A percentile compares a stretch with the other conserved stretches of the same genome.
These are phyloP conservation scores for Ascoidea asiatica DNA, from an alignment of 805 yeast genomes.

Conservation along the genomic window DNA sequence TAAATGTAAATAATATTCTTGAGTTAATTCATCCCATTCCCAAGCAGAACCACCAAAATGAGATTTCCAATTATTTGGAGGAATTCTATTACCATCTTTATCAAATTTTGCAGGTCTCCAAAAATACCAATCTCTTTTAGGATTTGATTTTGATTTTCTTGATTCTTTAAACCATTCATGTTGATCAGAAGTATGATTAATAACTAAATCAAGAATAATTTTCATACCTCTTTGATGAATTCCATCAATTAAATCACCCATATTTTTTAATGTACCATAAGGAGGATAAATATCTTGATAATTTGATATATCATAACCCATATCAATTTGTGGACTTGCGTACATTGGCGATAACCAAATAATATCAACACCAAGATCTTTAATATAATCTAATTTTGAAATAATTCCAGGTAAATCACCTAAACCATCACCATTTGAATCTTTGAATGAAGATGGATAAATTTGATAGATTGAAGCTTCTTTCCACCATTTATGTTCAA, in stretches of 20 bases:
- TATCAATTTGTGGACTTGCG: conserved; percentile 46
- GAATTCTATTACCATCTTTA: conserved; percentile 32
- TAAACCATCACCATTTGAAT: conserved; percentile 43
- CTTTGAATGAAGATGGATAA: conserved; percentile 49
- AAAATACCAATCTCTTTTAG: conserved; percentile 49
- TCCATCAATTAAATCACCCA: conserved; percentile 32
- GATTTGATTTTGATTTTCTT: conserved; percentile 31
- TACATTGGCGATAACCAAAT: conserved; percentile 47
- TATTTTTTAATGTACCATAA: conserved; percentile 41
- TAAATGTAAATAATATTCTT: conserved; percentile 40
- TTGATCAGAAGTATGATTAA: conserved; percentile 43
- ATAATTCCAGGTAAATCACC: conserved; percentile 46
- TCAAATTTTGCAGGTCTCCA: conserved; percentile 40
- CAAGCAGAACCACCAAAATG: conserved; percentile 43
- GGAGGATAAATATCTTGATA: conserved; percentile 36
- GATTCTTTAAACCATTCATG: conserved; percentile 49
- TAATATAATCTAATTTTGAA: conserved; percentile 36
- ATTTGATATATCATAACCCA: conserved; percentile 50
- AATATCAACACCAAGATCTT: conserved; percentile 33
- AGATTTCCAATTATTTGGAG: conserved; percentile 46
- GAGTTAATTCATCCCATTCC: conserved; percentile 38
- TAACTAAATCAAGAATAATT: conserved; percentile 39
- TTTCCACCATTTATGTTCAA: conserved; percentile 56
- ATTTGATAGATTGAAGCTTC: conserved; percentile 42
- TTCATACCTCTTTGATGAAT: conserved; percentile 36